Conservation (phyloP, 257 asterid species). For the Solanum etuberosum region DNA sequence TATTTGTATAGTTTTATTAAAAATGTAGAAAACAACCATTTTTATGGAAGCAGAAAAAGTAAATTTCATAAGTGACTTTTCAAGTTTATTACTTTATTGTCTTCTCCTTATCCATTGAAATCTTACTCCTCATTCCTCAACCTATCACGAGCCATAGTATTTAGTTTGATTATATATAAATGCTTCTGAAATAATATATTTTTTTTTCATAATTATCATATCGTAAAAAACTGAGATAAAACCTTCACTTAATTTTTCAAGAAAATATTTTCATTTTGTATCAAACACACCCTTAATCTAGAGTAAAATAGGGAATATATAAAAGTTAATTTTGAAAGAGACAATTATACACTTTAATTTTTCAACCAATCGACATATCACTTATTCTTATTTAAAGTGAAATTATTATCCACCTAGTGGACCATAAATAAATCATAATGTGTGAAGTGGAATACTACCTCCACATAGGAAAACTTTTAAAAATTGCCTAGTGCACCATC, state of each 20-base stretch:
- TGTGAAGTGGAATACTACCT: background rate
- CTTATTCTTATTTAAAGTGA: background rate
- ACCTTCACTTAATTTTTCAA: background rate
- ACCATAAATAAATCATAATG: background rate
- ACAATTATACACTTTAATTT: background rate
- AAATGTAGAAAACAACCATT: too few relatives aligned
- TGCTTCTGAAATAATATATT: background rate
- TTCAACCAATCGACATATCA: background rate
- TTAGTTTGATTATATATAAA: too few relatives aligned
- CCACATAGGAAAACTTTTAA: background rate
- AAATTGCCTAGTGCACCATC: background rate
- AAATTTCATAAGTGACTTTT: background rate
- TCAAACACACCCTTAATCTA: background rate
- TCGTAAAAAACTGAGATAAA: background rate
- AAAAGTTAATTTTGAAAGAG: background rate
- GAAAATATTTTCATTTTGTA: background rate
- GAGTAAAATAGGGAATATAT: background rate
- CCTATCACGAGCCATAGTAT: accelerated
- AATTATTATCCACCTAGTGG: background rate
- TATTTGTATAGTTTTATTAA: too few relatives aligned
- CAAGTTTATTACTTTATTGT: background rate
- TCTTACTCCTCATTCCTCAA: background rate
- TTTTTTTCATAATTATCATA: background rate
- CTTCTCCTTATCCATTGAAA: background rate
- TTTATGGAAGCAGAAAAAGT: background rate